Evolutionary conservation across 2,329 filamentous ascomycete genomes (phyloP).

Genomic region (Aaosphaeria pasadenensis): DNA sequence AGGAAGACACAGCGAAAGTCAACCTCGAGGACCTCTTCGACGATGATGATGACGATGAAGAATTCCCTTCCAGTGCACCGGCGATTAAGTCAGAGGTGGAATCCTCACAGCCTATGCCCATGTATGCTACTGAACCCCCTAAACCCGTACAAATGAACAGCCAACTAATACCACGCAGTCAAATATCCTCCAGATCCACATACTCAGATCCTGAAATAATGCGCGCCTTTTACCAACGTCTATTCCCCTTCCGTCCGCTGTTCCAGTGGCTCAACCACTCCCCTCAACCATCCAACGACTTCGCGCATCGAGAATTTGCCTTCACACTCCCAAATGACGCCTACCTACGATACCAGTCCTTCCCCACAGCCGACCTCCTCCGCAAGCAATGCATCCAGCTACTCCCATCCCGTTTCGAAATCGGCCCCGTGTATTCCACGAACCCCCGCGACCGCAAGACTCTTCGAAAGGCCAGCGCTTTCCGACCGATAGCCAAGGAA

Average conservation of each 20-base stretch:
- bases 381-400: slow-evolving; percentile 87
- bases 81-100: slow-evolving; percentile 43
- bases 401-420: slow-evolving; percentile 93
- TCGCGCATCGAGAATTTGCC: slow-evolving; percentile 90
- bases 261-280: slow-evolving; percentile 99
- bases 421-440: slow-evolving; percentile 92
- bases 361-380: slow-evolving; percentile 66
- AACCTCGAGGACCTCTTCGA: slow-evolving; percentile 60
- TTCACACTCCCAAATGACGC: slow-evolving; percentile 91
- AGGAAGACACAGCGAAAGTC: slow-evolving; percentile 31
- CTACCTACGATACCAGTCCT: slow-evolving; percentile 88
- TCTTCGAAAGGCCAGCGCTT: slow-evolving; percentile 73
- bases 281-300: slow-evolving; percentile 79
- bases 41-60: slow-evolving; percentile 55
- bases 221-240: slow-evolving; percentile 89
- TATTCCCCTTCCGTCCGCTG: slow-evolving; percentile 91
- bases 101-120: slow-evolving; percentile 33
- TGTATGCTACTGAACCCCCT: slow-evolving; percentile 28
- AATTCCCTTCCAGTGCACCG: slow-evolving; percentile 56
- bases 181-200: slow-evolving; percentile 40
- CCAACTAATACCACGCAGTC: slow-evolving; percentile 15
- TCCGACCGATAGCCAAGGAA: slow-evolving; percentile 87
- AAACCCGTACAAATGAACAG: too few species aligned
- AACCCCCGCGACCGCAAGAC: slow-evolving; percentile 94
- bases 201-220: slow-evolving; percentile 77